These are phyloP conservation scores for Misopates orontium DNA, from an alignment of 257 asterid species.

Conservation along the genomic window DNA sequence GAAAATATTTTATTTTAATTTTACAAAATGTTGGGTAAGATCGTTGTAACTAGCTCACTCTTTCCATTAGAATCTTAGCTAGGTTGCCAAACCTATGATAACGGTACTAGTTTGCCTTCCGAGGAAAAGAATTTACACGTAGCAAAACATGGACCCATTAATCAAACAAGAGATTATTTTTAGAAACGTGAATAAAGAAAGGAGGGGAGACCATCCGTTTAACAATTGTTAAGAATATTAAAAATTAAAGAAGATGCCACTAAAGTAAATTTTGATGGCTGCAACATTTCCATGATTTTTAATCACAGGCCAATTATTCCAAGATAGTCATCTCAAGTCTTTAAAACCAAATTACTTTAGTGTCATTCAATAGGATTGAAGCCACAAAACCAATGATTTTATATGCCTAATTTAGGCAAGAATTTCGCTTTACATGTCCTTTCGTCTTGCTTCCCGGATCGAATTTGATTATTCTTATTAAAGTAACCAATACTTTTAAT, in stretches of 20 bases:
- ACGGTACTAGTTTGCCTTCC: neutral
- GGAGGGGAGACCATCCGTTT: conserved; percentile 21
- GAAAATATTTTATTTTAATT: too few species aligned
- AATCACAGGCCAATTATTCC: conserved; percentile 5
- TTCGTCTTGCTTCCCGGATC: neutral
- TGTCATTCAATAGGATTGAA: too few species aligned
- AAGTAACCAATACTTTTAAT: neutral
- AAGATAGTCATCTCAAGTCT: conserved; percentile 10
- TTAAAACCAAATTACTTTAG: too few species aligned
- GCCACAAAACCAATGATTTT: too few species aligned
- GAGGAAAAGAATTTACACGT: neutral
- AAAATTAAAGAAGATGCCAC: neutral
- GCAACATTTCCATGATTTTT: conserved; percentile 4
- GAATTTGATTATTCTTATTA: neutral
- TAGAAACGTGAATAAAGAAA: conserved; percentile 23
- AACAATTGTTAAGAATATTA: neutral
- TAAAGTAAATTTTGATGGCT: conserved; percentile 20
- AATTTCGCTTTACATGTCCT: neutral
- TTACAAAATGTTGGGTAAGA: too few species aligned
- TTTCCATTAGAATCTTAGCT: too few species aligned
- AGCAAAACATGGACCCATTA: neutral
- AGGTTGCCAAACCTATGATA: too few species aligned
- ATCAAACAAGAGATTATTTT: conserved; percentile 10
- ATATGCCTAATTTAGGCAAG: too few species aligned
- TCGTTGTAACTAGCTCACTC: too few species aligned